Evolutionary conservation across 768 basidiomycete species (phyloP), one percentile per base, ranked within the genome.

Genomic region (Sistotremastrum niveocremeum): DNA sequence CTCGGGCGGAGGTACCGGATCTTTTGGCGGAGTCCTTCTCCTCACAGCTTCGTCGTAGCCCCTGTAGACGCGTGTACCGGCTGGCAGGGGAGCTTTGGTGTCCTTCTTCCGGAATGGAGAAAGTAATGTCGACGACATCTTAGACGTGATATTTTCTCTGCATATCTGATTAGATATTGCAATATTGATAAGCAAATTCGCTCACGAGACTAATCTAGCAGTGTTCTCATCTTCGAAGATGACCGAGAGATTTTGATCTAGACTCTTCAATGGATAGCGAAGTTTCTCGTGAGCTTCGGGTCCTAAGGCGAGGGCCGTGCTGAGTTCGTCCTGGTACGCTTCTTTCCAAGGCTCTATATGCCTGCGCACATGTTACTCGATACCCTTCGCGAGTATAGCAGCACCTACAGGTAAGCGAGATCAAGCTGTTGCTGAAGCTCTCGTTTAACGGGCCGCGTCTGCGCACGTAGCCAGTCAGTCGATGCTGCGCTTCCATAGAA

Each of bases 261-360:
- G 12, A 10, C 37, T 33, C 10, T 30, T 34, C 33, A 67, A 46
- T 4, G 51, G 58, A 45, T 59, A 57, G 39, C 62, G 61, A 2
- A 68, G 58, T 52, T 68, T 68, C 40, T 65, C 66, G 41, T 63
- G 62, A 2, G 61, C 67, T 4, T 62, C 59, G 6, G 55, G 38
- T 6, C 8, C 67, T 62, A 36, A 56, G 51, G 33, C 58, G 3
- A 62, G 52, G 5, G 66, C 66, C 7, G 60, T 60, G 7, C 60
- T 56, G n/a, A 68, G 55, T 48, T 68, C 67, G 30, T 62, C 51
- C 33, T 59, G 56, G 46, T 68, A 68, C 9, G 62, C 63, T 20
- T 63, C 46, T 45, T 59, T 52, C 60, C 62, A 66, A 7, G 65
- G 65, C 46, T 63, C 54, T 34, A 65, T 61, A 42, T 56, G 54